These are phyloP conservation scores for Mortierella sp. DNA, from an alignment of 371 early-diverging fungal species.

Conservation along the genomic window DNA sequence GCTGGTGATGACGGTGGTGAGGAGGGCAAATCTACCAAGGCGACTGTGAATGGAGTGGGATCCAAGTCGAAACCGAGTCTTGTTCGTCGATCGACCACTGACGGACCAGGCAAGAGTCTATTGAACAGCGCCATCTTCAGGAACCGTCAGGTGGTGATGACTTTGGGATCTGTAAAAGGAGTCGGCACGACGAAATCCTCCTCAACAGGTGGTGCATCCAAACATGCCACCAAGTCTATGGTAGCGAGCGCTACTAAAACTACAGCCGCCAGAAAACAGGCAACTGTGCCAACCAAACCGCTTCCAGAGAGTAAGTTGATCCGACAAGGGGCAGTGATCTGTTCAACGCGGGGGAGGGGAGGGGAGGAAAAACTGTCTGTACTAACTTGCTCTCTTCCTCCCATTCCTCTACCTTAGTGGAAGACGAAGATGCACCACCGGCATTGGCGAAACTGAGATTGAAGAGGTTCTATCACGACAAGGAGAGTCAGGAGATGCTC, in stretches of 20 bases:
- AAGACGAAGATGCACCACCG: constrained; percentile 31
- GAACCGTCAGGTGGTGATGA: constrained; percentile 47
- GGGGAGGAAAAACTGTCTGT: too few species aligned
- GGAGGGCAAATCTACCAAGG: constrained; percentile 5
- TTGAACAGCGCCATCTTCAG: constrained; percentile 43
- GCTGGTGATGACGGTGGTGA: background rate
- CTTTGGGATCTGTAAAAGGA: constrained; percentile 31
- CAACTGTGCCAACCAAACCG: background rate
- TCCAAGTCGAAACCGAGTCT: background rate
- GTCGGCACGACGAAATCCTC: background rate
- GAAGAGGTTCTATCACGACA: constrained; percentile 43
- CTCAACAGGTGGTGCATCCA: background rate
- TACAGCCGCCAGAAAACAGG: too few species aligned
- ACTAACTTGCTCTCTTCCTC: background rate
- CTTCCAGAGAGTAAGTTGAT: background rate
- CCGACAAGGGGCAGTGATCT: too few species aligned
- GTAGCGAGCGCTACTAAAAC: too few species aligned
- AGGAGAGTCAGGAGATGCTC: constrained; percentile 39
- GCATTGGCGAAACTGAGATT: constrained; percentile 33
- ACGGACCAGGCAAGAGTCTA: constrained; percentile 24
- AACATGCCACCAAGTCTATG: background rate
- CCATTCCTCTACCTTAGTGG: constrained; percentile 10
- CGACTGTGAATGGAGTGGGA: too few species aligned
- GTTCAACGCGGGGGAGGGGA: too few species aligned
- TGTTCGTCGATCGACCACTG: constrained; percentile 23